Base-by-base conservation (phyloP, 192 early-diverging fungal species). In the Dissophora globulifera region DNA sequence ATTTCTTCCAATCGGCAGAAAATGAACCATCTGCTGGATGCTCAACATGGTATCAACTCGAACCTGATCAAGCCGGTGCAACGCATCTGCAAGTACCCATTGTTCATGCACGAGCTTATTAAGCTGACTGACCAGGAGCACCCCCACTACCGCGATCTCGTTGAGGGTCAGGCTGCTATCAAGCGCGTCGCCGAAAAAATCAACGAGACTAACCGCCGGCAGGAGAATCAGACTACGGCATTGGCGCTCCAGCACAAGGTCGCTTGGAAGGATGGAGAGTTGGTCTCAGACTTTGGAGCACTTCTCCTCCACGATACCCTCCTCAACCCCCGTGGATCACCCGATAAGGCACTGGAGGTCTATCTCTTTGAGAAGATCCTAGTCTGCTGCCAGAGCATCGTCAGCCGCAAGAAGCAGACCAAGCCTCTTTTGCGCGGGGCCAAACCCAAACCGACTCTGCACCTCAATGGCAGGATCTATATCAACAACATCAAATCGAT, bases 21-120 rank as follows among this genome's bases (percentile, higher is more conserved):
- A 59, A 69, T 88, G 61, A 78, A 80, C 23, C 84, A 88, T 65
- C 83, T 90, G 54, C 90, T 91, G 50, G 93, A 96, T 49, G 95
- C 95, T 17, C 85, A 85, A 42, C 92, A 95, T 61, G 93, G 91
- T 72, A 69, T 99, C 63, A 93, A 92, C 30, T 93, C 91, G 13
- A 91, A 93, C 81, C 86, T 99, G 53, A 99, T 99, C 82, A 96
- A 98, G 78, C 98, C 98, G 1, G 90, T 99, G 6, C 98, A 99
- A 82, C 89, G 98, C 50, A 91, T 98, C 59, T 97, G 96, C 84
- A 96, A 95, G 84, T 99, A 99, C 81, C 96, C 96, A 27, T 80
- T 99, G 52, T 85, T 99, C n/a, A 81, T 95, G 59, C 81, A 84
- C 56, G 91, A 91, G 66, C 78, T 90, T 50, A 78, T 86, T 65